These are phyloP conservation scores for Poronia punctata DNA, from an alignment of 495 filamentous ascomycete species.

Conservation along the genomic window DNA sequence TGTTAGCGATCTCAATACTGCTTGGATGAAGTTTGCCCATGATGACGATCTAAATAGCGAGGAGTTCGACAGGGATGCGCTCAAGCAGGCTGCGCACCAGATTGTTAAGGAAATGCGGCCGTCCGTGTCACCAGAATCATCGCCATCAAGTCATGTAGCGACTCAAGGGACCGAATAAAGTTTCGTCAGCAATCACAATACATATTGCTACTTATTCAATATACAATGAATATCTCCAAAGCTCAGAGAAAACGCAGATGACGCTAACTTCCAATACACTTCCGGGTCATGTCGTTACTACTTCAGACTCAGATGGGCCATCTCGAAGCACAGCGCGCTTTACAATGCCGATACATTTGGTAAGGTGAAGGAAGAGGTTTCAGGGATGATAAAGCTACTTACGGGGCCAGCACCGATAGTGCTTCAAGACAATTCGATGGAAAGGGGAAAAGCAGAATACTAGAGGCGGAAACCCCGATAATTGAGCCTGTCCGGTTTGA, in stretches of 20 bases:
- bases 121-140: slow-evolving; percentile 14
- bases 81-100: slow-evolving; percentile 31
- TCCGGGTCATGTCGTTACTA: too few relatives aligned
- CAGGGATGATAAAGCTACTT: too few relatives aligned
- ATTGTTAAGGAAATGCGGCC: slow-evolving; percentile 22
- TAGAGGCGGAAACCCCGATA: slow-evolving; percentile 33
- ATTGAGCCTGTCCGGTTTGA: slow-evolving; percentile 35
- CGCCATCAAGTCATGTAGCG: slow-evolving; percentile 15
- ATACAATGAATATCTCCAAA: too few relatives aligned
- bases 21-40: slow-evolving; percentile 36
- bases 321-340: too few relatives aligned
- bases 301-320: too few relatives aligned
- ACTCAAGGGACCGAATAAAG: slow-evolving; percentile 14
- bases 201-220: slow-evolving; percentile 18
- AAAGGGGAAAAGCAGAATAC: slow-evolving; percentile 26
- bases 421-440: too few relatives aligned
- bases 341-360: too few relatives aligned
- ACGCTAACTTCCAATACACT: too few relatives aligned
- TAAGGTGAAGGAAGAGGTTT: too few relatives aligned
- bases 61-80: slow-evolving; percentile 24
- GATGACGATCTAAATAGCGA: slow-evolving; percentile 25
- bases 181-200: slow-evolving; percentile 20
- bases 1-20: slow-evolving; percentile 18
- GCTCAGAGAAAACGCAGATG: too few relatives aligned
- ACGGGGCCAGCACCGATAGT: too few relatives aligned